Evolutionary conservation across 176 grass and related monocot species (phyloP).

Genomic region (Musa beccarii): DNA sequence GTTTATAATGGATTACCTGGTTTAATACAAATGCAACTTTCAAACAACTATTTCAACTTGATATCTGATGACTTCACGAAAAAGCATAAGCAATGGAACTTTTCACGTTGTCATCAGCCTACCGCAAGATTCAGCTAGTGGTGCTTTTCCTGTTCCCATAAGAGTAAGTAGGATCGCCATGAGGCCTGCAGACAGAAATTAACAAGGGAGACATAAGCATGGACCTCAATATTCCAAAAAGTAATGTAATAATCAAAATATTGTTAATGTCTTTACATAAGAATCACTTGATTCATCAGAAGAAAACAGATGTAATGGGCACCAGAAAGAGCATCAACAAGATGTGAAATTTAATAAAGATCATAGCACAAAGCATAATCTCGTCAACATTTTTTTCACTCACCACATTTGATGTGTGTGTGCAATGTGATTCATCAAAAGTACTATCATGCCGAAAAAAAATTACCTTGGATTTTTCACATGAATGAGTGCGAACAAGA

Average conservation of each 20-base stretch:
- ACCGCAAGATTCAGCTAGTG: constrained; percentile 16
- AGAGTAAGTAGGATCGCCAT: constrained; percentile 40
- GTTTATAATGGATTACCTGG: not conserved
- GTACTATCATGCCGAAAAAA: no score
- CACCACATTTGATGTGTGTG: not conserved
- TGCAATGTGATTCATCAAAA: not conserved
- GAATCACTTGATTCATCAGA: no score
- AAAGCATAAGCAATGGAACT: not conserved
- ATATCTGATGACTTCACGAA: not conserved
- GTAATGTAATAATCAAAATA: not conserved
- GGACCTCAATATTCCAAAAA: constrained; percentile 1
- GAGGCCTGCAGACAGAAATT: constrained; percentile 45
- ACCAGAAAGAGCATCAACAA: not conserved
- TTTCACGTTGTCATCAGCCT: not conserved
- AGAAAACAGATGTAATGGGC: no score
- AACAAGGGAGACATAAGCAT: not conserved
- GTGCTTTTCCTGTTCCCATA: constrained; percentile 46
- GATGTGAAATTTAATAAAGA: not conserved
- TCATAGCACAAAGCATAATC: not conserved
- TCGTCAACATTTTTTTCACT: not conserved
- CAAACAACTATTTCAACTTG: not conserved
- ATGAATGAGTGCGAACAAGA: constrained; percentile 80
- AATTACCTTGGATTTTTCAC: constrained; percentile 80
- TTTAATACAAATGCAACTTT: not conserved
- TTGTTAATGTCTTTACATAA: not conserved